A percentile compares a stretch with the other conserved stretches of the same genome.
These are phyloP conservation scores for Penicillium paradoxum DNA, from an alignment of 495 filamentous ascomycete genomes.

Conservation along the genomic window DNA sequence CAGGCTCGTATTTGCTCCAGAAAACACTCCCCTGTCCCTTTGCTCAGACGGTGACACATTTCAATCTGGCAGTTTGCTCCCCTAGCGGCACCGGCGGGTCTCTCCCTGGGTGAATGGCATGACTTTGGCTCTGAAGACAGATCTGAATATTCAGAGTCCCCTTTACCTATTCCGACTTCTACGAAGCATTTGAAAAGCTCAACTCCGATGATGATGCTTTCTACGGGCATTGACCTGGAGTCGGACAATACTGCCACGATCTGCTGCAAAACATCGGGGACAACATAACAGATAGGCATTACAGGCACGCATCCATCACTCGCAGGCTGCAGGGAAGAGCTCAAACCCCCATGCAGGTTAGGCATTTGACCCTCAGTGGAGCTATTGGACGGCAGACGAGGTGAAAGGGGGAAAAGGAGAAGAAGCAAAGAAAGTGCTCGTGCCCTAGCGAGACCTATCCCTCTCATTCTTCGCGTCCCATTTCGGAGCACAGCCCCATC, in stretches of 20 bases:
- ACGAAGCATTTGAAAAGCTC: background rate
- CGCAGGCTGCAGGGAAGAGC: conserved; percentile 22
- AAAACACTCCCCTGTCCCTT: conserved; percentile 11
- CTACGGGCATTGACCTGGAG: background rate
- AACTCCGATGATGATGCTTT: background rate
- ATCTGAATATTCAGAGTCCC: conserved; percentile 1
- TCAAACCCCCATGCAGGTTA: conserved; percentile 16
- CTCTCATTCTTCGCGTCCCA: conserved; percentile 14
- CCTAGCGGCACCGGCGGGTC: conserved; percentile 18
- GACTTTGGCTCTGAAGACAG: conserved; percentile 6
- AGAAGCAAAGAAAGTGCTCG: conserved; percentile 11
- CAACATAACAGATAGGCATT: conserved; percentile 1
- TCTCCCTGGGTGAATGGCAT: background rate
- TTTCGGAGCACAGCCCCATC: background rate
- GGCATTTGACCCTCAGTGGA: conserved; percentile 15
- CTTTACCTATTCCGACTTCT: conserved; percentile 1
- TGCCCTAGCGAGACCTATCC: background rate
- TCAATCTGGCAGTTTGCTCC: conserved; percentile 11
- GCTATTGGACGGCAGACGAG: background rate
- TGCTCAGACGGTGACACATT: conserved; percentile 27
- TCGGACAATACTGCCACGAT: conserved; percentile 8
- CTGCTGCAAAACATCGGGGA: conserved; percentile 1
- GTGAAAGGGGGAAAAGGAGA: conserved; percentile 21
- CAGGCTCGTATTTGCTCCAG: conserved; percentile 15
- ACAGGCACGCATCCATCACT: conserved; percentile 14